phyloP scores from a whole-genome alignment of 1,139 yeast species.

The Taphrina populina region DNA sequence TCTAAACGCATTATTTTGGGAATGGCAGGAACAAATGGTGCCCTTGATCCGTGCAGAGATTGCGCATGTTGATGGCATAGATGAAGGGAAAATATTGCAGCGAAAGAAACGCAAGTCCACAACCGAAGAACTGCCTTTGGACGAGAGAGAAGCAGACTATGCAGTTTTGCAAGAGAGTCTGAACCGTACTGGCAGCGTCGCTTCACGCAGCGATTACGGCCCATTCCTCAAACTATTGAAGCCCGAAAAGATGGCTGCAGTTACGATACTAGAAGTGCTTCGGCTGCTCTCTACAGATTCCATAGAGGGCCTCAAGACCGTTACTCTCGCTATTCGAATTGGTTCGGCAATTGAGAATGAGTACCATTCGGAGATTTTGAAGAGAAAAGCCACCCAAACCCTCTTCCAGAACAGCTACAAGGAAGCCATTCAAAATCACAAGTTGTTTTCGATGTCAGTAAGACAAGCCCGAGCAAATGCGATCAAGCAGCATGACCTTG shows the following conservation, averaged over 20 bases:
- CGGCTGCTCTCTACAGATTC: slow-evolving; percentile 76
- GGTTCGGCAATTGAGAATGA: slow-evolving; percentile 86
- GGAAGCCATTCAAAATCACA: slow-evolving; percentile 43
- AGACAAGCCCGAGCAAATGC: slow-evolving; percentile 43
- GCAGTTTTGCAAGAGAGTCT: slow-evolving; percentile 13
- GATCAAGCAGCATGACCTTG: slow-evolving; percentile 7
- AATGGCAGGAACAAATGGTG: slow-evolving; percentile 68
- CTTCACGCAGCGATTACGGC: slow-evolving; percentile 66
- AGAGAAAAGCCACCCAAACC: slow-evolving; percentile 52
- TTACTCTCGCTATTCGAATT: slow-evolving; percentile 74
- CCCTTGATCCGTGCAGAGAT: slow-evolving; percentile 69
- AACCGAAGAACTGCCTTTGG: background rate
- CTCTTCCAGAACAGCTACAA: slow-evolving; percentile 40
- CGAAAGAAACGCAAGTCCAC: background rate
- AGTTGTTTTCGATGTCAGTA: slow-evolving; percentile 45
- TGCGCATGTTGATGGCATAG: slow-evolving; percentile 43
- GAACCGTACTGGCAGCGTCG: slow-evolving; percentile 36
- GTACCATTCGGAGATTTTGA: slow-evolving; percentile 55
- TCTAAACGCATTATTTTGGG: slow-evolving; percentile 72
- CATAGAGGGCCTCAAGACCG: slow-evolving; percentile 82
- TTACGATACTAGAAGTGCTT: slow-evolving; percentile 77
- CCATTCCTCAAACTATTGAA: slow-evolving; percentile 71
- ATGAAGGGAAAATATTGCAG: slow-evolving; percentile 36
- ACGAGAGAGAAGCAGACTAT: slow-evolving; percentile 25
- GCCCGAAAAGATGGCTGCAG: slow-evolving; percentile 78